Conservation (phyloP, 306 rosid species). For the Begonia loranthoides region DNA sequence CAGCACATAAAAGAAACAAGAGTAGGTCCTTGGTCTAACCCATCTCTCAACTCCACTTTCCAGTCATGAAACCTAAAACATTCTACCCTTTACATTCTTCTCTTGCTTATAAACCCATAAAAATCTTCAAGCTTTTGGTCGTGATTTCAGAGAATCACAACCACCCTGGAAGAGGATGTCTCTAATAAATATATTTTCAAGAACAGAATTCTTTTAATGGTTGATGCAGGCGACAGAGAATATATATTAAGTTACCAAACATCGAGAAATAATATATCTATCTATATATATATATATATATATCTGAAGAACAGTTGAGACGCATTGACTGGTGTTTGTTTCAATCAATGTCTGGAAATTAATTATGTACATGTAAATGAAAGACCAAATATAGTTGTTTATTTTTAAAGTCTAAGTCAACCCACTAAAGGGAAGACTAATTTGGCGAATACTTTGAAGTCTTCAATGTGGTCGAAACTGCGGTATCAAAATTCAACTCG, state of each 20-base stretch:
- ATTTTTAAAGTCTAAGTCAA: constrained; percentile 15
- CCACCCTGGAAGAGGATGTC: too few species aligned
- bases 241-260: background rate
- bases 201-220: too few species aligned
- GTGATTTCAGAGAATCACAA: too few species aligned
- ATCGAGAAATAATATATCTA: background rate
- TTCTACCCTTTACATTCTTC: background rate
- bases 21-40: constrained; percentile 27
- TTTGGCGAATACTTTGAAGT: constrained; percentile 19
- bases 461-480: constrained; percentile 14
- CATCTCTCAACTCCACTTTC: constrained; percentile 34
- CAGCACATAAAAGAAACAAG: constrained; percentile 14
- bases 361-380: too few species aligned
- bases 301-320: background rate
- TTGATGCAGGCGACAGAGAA: too few species aligned
- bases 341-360: constrained; percentile 13
- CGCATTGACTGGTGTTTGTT: constrained; percentile 12
- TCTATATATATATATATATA: background rate
- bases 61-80: constrained; percentile 5
- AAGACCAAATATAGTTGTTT: too few species aligned
- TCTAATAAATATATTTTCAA: too few species aligned
- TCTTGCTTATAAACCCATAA: background rate
- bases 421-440: constrained; percentile 26
- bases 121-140: too few species aligned
- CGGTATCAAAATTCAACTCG: constrained; percentile 9